Conservation (phyloP, 139 green algal species). For the Eudorina sp. region DNA sequence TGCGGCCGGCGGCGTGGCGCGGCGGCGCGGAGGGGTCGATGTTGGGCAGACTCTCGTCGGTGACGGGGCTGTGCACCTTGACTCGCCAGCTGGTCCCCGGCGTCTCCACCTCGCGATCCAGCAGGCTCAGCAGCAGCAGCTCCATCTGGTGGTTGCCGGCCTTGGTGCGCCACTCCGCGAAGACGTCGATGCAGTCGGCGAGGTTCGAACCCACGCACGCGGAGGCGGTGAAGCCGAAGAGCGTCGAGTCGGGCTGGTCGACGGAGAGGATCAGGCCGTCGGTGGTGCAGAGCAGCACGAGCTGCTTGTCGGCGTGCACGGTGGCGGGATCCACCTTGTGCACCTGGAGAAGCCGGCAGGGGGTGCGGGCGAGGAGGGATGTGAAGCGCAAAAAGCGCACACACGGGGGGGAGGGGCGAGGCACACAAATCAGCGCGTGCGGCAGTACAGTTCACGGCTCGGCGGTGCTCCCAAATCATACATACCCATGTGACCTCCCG, state of each 20-base stretch:
- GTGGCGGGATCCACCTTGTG: slow-evolving; percentile 2
- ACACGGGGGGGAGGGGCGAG: not conserved
- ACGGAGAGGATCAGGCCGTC: slow-evolving; percentile 1
- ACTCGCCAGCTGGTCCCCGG: slow-evolving; percentile 44
- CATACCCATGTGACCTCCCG: too few relatives aligned
- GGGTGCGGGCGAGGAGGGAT: not conserved
- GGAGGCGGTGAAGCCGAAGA: slow-evolving; percentile 14
- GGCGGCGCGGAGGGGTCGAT: slow-evolving; percentile 2
- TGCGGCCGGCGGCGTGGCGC: not conserved
- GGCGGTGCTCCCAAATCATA: too few relatives aligned
- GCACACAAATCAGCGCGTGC: not conserved
- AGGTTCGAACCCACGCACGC: slow-evolving; percentile 23
- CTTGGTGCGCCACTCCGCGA: slow-evolving; percentile 41
- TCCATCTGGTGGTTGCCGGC: slow-evolving; percentile 33
- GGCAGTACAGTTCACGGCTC: too few relatives aligned
- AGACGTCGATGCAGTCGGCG: slow-evolving; percentile 45
- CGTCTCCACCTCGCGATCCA: slow-evolving; percentile 48
- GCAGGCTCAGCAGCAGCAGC: slow-evolving; percentile 52
- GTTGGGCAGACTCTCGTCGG: not conserved
- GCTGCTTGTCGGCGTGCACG: not conserved
- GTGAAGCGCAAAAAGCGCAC: not conserved
- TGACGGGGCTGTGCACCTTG: not conserved
- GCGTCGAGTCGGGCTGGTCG: not conserved
- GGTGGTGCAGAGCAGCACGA: not conserved
- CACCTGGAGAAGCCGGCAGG: not conserved